These are phyloP conservation scores for Colletotrichum sp. DNA, from an alignment of 2,329 filamentous ascomycete species.

Conservation along the genomic window DNA sequence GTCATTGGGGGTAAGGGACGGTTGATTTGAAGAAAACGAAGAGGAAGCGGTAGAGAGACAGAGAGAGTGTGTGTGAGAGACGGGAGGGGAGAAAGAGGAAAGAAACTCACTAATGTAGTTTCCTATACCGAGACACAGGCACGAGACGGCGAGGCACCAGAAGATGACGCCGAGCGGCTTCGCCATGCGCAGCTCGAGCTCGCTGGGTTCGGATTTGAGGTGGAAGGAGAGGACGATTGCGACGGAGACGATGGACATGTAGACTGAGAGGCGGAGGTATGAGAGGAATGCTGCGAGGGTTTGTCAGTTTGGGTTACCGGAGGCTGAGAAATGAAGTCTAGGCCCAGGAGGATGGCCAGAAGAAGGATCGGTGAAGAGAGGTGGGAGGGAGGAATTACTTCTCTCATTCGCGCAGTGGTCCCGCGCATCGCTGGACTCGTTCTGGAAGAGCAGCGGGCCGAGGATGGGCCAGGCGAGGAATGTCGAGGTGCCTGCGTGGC, in stretches of 20 bases:
- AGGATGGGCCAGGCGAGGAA: conserved; percentile 69
- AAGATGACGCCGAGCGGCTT: conserved; percentile 87
- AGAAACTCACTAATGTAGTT: conserved; percentile 78
- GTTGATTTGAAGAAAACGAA: neutral
- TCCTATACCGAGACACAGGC: conserved; percentile 75
- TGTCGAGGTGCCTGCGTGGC: conserved; percentile 35
- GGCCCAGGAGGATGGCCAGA: no score
- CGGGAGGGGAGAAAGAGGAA: no score
- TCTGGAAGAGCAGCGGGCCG: conserved; percentile 75
- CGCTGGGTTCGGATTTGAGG: conserved; percentile 73
- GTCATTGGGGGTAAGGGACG: neutral
- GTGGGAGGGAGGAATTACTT: conserved; percentile 44
- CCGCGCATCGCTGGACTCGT: conserved; percentile 74
- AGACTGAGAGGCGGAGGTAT: conserved; percentile 86
- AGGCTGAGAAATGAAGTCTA: neutral
- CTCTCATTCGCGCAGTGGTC: conserved; percentile 83
- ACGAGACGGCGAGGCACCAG: conserved; percentile 81
- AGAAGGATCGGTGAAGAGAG: no score
- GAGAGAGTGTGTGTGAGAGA: neutral
- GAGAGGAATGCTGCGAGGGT: conserved; percentile 73
- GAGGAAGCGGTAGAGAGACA: neutral
- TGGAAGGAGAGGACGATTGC: conserved; percentile 96
- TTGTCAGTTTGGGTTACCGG: neutral
- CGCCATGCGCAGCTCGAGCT: conserved; percentile 77
- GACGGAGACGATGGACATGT: conserved; percentile 87